Evolutionary conservation across 768 basidiomycete species (phyloP), one percentile per base, ranked within the genome.

Genomic region (Boletellus ananiceps): DNA sequence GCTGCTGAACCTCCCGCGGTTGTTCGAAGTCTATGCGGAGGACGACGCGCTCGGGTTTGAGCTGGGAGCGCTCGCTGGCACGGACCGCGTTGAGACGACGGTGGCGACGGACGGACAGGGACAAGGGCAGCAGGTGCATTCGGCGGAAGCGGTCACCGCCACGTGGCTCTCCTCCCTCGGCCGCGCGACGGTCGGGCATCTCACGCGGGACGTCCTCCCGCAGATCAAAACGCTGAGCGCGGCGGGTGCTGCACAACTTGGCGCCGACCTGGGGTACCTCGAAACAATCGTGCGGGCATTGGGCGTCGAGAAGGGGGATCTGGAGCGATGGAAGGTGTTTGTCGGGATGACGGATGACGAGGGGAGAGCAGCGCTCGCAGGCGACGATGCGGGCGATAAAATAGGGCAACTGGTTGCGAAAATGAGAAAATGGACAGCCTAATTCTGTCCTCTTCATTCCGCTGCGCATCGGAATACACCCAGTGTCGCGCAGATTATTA

Each of bases 161-260:
- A 86, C 90, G 2, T 98, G 95, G 94, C 81, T 98, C 11, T 80
- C 86, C 31, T 93, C 92, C 8, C 78, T 98, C n/a, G 88, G 91
- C 0, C 83, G 88, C 40, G 78, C 85, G 12, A 79, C 93, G 39
- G 74, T 95, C 33, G 73, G 79, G 2, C 79, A 93, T 62, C 73
- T 99, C 40, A 88, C 87, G 4, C 61, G 66, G 23, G 72, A 72
- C 16, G 74, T 91, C 29, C 76, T 99, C 1, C 92, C 94, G 13
- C 71, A 73, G 27, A 87, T 98, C 47, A 69, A 74, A 3, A 70
- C 71, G 25, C 68, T 98, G 40, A 79, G 82, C 2, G 55, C 64
- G 9, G 70, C 76, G 1, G 95, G 94, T 4, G 82, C 88, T 1
- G 82, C 84, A 18, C 96, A 99, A 63, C 77, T 99, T 16, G 74